Evolutionary conservation across 2,329 filamentous ascomycete species (phyloP).

Genomic region (Iodosphaeria phyllophila): DNA sequence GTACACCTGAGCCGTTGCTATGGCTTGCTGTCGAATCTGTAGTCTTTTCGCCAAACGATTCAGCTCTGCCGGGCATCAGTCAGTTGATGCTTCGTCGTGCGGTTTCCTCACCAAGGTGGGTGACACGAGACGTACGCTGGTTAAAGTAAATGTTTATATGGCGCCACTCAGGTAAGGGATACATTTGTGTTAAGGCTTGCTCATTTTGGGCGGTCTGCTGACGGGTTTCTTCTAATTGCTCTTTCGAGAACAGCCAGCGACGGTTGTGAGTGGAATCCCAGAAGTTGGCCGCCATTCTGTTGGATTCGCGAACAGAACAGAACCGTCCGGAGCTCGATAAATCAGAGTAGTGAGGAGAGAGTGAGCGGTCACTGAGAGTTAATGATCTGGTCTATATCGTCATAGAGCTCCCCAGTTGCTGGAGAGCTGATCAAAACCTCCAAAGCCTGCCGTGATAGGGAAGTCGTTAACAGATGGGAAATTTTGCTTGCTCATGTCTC

Average conservation of each 20-base stretch:
- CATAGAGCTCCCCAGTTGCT: too few relatives aligned
- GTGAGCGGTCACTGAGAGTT: too few relatives aligned
- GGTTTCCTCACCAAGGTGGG: neutral
- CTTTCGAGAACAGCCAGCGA: constrained; percentile 78
- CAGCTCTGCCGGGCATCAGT: constrained; percentile 37
- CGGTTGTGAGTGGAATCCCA: constrained; percentile 88
- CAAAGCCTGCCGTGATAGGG: too few relatives aligned
- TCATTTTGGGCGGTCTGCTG: constrained; percentile 63
- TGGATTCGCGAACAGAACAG: too few relatives aligned
- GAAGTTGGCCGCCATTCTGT: constrained; percentile 84
- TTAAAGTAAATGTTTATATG: constrained; percentile 86
- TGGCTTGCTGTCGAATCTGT: constrained; percentile 70
- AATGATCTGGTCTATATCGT: too few relatives aligned
- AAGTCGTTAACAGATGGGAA: too few relatives aligned
- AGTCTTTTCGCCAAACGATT: constrained; percentile 70
- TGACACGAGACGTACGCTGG: constrained; percentile 42
- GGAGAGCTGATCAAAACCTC: too few relatives aligned
- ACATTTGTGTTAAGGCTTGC: constrained; percentile 54
- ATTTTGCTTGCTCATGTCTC: too few relatives aligned
- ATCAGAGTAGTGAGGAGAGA: too few relatives aligned
- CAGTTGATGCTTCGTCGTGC: neutral
- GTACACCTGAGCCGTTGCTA: constrained; percentile 90
- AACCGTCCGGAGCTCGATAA: too few relatives aligned
- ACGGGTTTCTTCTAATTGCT: constrained; percentile 58
- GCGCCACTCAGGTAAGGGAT: constrained; percentile 62